Evolutionary conservation across 805 yeast species (phyloP).

Genomic region (Naumovozyma castellii): DNA sequence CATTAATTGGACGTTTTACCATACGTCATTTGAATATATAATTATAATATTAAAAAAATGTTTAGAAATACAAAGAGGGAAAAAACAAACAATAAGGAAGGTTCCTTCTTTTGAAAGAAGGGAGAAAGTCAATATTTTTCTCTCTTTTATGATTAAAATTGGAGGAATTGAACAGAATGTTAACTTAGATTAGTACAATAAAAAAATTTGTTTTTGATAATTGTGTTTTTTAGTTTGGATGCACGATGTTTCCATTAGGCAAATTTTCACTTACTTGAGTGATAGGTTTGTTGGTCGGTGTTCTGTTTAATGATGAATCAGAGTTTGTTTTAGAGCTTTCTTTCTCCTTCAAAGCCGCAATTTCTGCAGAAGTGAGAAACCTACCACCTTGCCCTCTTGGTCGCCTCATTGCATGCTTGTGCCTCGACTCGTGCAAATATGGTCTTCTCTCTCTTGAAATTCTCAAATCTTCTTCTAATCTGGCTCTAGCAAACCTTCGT

Average conservation of each 20-base stretch:
- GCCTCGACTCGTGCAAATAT: slow-evolving; percentile 91
- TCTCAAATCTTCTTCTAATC: slow-evolving; percentile 77
- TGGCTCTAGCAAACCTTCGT: slow-evolving; percentile 88
- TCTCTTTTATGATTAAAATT: not conserved
- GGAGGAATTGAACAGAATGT: not conserved
- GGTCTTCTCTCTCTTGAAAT: slow-evolving; percentile 88
- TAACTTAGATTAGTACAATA: no score
- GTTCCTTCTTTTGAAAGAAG: not conserved
- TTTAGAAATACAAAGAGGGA: not conserved
- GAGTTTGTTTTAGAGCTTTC: not conserved
- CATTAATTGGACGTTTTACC: no score
- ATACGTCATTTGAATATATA: not conserved
- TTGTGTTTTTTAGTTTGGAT: not conserved
- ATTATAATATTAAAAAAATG: not conserved
- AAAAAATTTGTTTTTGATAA: no score
- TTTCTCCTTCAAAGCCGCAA: slow-evolving; percentile 41
- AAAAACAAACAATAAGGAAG: no score
- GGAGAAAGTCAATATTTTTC: not conserved
- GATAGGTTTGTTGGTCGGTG: not conserved
- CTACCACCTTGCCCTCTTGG: slow-evolving; percentile 99
- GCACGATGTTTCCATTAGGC: not conserved
- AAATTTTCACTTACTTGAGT: not conserved
- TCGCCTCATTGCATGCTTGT: slow-evolving; percentile 97
- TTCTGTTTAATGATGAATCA: no score
- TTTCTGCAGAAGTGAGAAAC: slow-evolving; percentile 86